These are phyloP conservation scores for Ascochyta viciae-villosae DNA, from an alignment of 2,329 filamentous ascomycete genomes.

Conservation along the genomic window DNA sequence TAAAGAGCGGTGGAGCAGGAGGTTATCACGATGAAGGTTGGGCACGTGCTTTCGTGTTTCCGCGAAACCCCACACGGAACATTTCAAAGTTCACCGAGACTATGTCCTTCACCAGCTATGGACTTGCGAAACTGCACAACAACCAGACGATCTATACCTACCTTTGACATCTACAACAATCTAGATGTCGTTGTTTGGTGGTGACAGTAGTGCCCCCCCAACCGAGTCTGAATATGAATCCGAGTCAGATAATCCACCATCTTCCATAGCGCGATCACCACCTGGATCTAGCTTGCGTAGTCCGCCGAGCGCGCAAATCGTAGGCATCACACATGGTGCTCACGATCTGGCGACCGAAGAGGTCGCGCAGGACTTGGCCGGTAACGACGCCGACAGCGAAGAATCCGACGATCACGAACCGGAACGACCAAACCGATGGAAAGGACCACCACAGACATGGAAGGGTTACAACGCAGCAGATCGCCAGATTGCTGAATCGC, in stretches of 20 bases:
- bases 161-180: slow-evolving; percentile 27
- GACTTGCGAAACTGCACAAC: slow-evolving; percentile 3
- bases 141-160: neutral
- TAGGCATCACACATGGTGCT: slow-evolving; percentile 1
- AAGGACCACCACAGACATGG: slow-evolving; percentile 74
- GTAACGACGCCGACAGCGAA: slow-evolving; percentile 24
- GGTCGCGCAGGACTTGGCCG: neutral
- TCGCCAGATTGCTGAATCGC: slow-evolving; percentile 66
- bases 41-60: slow-evolving; percentile 17
- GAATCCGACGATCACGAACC: slow-evolving; percentile 22
- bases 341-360: neutral
- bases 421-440: slow-evolving; percentile 71
- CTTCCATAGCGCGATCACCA: slow-evolving; percentile 14
- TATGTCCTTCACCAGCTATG: slow-evolving; percentile 5
- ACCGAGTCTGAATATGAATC: slow-evolving; percentile 22
- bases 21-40: slow-evolving; percentile 1
- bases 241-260: slow-evolving; percentile 16
- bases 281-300: slow-evolving; percentile 7
- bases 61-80: slow-evolving; percentile 8
- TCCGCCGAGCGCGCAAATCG: slow-evolving; percentile 24
- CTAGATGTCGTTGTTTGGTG: slow-evolving; percentile 50
- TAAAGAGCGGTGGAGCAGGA: slow-evolving; percentile 2
- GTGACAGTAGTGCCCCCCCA: slow-evolving; percentile 29
- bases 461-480: slow-evolving; percentile 66
- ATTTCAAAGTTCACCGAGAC: neutral